Evolutionary conservation across 2,329 filamentous ascomycete species (phyloP).

Genomic region (Ophiosphaerella narmari): DNA sequence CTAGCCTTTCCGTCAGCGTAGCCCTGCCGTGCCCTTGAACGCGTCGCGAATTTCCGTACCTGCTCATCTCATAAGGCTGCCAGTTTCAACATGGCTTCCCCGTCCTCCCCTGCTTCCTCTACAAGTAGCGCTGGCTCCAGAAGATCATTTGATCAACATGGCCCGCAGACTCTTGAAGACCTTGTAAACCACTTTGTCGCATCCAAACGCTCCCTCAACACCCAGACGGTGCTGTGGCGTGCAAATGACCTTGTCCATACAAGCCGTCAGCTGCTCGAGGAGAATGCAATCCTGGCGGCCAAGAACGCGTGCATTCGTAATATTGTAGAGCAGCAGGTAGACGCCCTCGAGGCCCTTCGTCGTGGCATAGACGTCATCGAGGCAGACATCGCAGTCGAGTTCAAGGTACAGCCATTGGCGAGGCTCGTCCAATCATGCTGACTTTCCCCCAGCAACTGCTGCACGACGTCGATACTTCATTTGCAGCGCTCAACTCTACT

Average conservation of each 20-base stretch:
- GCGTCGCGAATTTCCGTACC: not conserved
- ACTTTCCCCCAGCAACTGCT: slow-evolving; percentile 55
- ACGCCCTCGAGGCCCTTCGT: slow-evolving; percentile 49
- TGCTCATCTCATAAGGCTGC: not conserved
- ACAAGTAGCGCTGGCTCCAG: slow-evolving; percentile 42
- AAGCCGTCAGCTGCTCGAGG: slow-evolving; percentile 76
- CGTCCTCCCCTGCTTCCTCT: slow-evolving; percentile 48
- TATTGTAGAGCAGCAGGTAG: slow-evolving; percentile 51
- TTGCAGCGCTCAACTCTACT: slow-evolving; percentile 67
- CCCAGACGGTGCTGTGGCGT: slow-evolving; percentile 79
- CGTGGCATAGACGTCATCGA: slow-evolving; percentile 51
- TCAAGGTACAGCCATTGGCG: slow-evolving; percentile 38
- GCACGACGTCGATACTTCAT: slow-evolving; percentile 67
- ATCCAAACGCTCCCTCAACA: slow-evolving; percentile 84
- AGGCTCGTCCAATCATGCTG: not conserved
- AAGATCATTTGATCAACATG: slow-evolving; percentile 32
- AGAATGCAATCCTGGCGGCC: slow-evolving; percentile 71
- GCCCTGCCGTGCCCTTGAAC: not conserved
- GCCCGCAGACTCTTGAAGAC: slow-evolving; percentile 65
- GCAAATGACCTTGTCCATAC: slow-evolving; percentile 83
- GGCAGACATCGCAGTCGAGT: slow-evolving; percentile 49
- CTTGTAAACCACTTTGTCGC: slow-evolving; percentile 84
- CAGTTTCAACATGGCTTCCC: slow-evolving; percentile 39
- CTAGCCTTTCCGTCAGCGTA: not conserved
- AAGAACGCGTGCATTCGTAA: slow-evolving; percentile 51